Percentiles rank a stretch among this genome's conserved stretches.
These are phyloP conservation scores for Metschnikowia santaceciliae DNA, from an alignment of 805 yeast species.

Conservation along the genomic window DNA sequence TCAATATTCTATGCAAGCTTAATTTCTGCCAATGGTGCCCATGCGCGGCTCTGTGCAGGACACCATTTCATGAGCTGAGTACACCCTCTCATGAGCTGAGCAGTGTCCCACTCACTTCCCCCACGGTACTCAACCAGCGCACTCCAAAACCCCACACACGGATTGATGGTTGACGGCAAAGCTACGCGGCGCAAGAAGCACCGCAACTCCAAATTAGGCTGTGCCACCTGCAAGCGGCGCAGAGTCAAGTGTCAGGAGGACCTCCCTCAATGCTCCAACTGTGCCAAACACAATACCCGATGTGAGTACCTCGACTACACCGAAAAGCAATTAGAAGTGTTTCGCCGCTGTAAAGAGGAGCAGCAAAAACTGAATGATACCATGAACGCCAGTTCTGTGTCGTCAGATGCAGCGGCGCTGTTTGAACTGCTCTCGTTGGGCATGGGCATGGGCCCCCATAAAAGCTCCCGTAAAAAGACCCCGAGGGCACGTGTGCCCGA, in stretches of 20 bases:
- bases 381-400: neutral
- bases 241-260: slow-evolving; percentile 28
- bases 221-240: slow-evolving; percentile 19
- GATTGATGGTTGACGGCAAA: neutral
- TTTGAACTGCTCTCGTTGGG: slow-evolving; percentile 5
- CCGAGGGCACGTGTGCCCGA: neutral
- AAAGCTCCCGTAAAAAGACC: neutral
- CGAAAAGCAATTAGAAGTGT: slow-evolving; percentile 28
- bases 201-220: slow-evolving; percentile 20
- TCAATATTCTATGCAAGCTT: neutral
- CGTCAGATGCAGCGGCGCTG: neutral
- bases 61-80: neutral
- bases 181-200: slow-evolving; percentile 20
- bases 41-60: neutral
- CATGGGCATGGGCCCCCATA: neutral
- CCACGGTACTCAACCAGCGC: neutral
- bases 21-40: neutral
- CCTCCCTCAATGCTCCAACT: slow-evolving; percentile 36
- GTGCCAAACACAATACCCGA: slow-evolving; percentile 36
- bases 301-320: slow-evolving; percentile 38
- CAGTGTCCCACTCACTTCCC: neutral
- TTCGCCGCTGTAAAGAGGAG: slow-evolving; percentile 19
- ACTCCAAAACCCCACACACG: neutral
- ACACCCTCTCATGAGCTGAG: neutral
- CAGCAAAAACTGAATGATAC: neutral